Base-by-base conservation (phyloP, 176 grass and related monocot species). In the Canna indica region DNA sequence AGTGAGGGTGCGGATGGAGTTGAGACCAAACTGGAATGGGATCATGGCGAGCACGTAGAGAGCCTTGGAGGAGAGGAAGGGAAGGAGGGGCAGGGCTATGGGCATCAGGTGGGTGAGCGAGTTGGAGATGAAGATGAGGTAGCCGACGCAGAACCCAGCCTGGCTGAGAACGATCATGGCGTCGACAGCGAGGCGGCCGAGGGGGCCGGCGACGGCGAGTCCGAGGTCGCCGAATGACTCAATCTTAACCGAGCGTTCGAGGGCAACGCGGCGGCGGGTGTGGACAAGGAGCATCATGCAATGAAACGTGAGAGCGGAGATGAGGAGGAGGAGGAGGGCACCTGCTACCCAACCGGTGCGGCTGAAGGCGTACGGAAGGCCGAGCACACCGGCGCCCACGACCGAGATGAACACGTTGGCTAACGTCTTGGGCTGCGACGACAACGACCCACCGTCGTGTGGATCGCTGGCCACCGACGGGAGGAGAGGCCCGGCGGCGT, bases 81-180 rank as follows among this genome's bases (percentile, higher is more conserved):
- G 78, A 15, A 86, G 86, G 5, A 77, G 67, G 6, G 31, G 0
- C 7, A 41, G 59, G 0, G 68, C 2, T 45, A 90, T 22, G 0
- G 81, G 85, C 78, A 81, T 83, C 64, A 91, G 88, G 79, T 91
- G 78, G 26, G 75, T 75, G 69, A 91, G 36, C 35, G 91, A 82
- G 81, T 91, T 96, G 88, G 85, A 81, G 45, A 96, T 96, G 76
- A 96, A 96, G 75, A 91, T 78, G 28, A 96, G 79, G 86, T 91
- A 91, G 36, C 91, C 88, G 41, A 91, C 71, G 79, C 88, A 96
- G 81, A 96, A 96, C 26, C 88, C 90, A 26, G 78, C 64, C 73
- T 96, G 91, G 80, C 88, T 96, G 87, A 96, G 87, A 44, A 96
- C 91, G 74, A 96, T 88, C 91, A 96, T 96, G 36, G 59, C 32